Conservation (phyloP, 1,139 yeast genomes). For the Pichia sp. region DNA sequence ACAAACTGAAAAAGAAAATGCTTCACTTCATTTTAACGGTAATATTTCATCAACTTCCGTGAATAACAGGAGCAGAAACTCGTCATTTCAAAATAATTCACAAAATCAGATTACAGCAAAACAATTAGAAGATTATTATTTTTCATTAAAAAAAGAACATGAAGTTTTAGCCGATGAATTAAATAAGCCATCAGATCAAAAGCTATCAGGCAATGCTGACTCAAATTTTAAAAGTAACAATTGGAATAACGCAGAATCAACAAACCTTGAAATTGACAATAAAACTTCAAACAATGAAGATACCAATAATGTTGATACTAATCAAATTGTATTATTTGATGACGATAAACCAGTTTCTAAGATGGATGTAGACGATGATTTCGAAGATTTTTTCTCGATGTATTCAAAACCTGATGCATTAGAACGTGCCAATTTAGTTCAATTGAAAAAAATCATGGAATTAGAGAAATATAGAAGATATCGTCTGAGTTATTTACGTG, state of each 20-base stretch:
- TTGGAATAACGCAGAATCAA: conserved; percentile 17
- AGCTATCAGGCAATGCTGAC: neutral
- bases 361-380: neutral
- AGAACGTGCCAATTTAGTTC: conserved; percentile 28
- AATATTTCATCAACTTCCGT: neutral
- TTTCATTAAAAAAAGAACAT: conserved; percentile 21
- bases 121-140: conserved; percentile 24
- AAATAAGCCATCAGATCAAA: conserved; percentile 1
- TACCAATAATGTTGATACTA: neutral
- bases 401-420: conserved; percentile 22
- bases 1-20: neutral
- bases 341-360: conserved; percentile 1
- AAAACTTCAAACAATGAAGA: too few relatives aligned
- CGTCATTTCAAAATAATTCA: conserved; percentile 3
- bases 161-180: conserved; percentile 16
- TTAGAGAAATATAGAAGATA: conserved; percentile 26
- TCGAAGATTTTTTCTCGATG: conserved; percentile 12
- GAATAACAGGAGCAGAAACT: neutral
- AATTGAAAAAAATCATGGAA: conserved; percentile 28
- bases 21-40: neutral
- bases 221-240: neutral
- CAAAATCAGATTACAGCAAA: conserved; percentile 20
- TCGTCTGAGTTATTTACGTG: conserved; percentile 21
- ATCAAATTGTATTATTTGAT: conserved; percentile 5
- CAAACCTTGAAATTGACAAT: conserved; percentile 9